A percentile compares a stretch with the other conserved stretches of the same genome.
phyloP scores from a whole-genome alignment of 2,329 filamentous ascomycete genomes.

The Rugonectria rugulosa region DNA sequence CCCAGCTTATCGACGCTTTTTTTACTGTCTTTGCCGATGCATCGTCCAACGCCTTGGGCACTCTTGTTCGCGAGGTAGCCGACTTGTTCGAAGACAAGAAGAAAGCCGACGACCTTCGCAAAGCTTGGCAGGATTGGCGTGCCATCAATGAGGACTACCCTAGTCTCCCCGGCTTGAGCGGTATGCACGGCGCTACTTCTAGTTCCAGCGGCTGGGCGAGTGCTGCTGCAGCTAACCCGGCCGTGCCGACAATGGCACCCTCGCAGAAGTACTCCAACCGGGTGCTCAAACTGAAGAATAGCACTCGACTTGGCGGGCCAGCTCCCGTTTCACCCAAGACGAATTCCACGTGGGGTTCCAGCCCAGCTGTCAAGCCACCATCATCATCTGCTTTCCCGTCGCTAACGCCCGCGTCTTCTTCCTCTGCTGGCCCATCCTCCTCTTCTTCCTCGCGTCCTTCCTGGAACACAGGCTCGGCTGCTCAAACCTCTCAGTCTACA shows the following conservation, averaged over 20 bases:
- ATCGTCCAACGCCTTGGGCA: conserved; percentile 81
- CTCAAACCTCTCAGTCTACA: conserved; percentile 42
- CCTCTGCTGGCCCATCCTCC: conserved; percentile 31
- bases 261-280: conserved; percentile 60
- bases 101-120: conserved; percentile 77
- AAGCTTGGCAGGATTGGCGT: conserved; percentile 94
- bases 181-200: conserved; percentile 68
- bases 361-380: conserved; percentile 27
- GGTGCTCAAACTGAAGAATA: conserved; percentile 67
- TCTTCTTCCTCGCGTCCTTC: conserved; percentile 38
- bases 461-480: conserved; percentile 37
- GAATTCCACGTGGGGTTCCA: conserved; percentile 32
- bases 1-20: conserved; percentile 84
- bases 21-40: conserved; percentile 85
- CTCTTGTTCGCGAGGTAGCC: conserved; percentile 87
- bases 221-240: conserved; percentile 66
- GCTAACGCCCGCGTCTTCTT: conserved; percentile 40
- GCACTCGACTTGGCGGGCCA: conserved; percentile 54
- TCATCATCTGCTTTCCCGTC: conserved; percentile 54
- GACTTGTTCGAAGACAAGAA: conserved; percentile 87
- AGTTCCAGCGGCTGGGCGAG: conserved; percentile 65
- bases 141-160: conserved; percentile 97
- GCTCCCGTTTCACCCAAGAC: conserved; percentile 35
- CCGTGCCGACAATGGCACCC: conserved; percentile 47
- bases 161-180: conserved; percentile 78